phyloP scores from a whole-genome alignment of 768 basidiomycete species.

The Suillus paluster region DNA sequence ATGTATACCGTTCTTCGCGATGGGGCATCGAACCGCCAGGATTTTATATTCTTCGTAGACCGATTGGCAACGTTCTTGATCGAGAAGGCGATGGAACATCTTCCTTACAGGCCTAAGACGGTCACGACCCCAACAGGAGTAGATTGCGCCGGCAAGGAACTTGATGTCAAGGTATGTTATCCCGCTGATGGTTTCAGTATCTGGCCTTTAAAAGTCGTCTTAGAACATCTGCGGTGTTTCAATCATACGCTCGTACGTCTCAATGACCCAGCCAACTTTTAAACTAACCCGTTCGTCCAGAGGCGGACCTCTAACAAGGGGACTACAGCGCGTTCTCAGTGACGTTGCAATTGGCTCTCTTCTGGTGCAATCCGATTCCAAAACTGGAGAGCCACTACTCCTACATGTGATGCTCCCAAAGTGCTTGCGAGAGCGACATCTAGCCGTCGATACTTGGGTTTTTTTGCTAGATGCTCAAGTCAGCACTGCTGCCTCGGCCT shows the following conservation, averaged over 20 bases:
- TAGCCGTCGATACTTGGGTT: slow-evolving; percentile 75
- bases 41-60: slow-evolving; percentile 94
- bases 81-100: slow-evolving; percentile 80
- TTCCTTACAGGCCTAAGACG: slow-evolving; percentile 69
- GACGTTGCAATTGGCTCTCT: slow-evolving; percentile 88
- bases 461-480: slow-evolving; percentile 95
- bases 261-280: neutral
- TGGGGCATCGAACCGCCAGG: slow-evolving; percentile 67
- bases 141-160: slow-evolving; percentile 60
- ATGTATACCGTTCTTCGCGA: slow-evolving; percentile 89
- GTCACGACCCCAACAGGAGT: slow-evolving; percentile 72
- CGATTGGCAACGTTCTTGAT: slow-evolving; percentile 83
- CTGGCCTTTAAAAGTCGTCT: slow-evolving; percentile 6
- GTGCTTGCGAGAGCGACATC: slow-evolving; percentile 65
- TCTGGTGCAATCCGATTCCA: slow-evolving; percentile 86
- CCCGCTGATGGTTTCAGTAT: neutral
- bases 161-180: slow-evolving; percentile 58
- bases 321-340: slow-evolving; percentile 85
- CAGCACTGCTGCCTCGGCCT: slow-evolving; percentile 89
- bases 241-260: slow-evolving; percentile 81
- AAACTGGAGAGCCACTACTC: slow-evolving; percentile 86
- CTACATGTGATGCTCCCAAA: slow-evolving; percentile 82
- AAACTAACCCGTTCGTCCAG: slow-evolving; percentile 40
- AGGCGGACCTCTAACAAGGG: slow-evolving; percentile 89
- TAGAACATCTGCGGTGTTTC: slow-evolving; percentile 87